Base-by-base conservation (phyloP, 345 rosid species). In the Eucalyptus sp. region DNA sequence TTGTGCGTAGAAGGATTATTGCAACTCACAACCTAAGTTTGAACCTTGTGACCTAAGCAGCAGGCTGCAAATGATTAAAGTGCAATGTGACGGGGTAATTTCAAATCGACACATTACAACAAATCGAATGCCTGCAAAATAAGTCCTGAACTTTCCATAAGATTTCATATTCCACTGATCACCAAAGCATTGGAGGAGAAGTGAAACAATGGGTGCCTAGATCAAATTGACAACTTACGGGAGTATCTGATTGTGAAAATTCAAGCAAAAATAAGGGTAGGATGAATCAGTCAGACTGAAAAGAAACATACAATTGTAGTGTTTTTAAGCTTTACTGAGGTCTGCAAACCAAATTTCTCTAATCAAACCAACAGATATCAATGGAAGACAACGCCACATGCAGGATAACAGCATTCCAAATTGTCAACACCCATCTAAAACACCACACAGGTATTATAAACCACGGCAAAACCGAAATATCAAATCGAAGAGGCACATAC, bases 401-500 rank as follows among this genome's bases (percentile, higher is more conserved):
- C 31, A 62, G 68, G 68, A 62, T 13, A 27, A 27, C 33, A 29
- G 31, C 68, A 64, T 64, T 76, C 29, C 84, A 76, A 76, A 41
- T 76, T 41, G 43, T 86, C 58, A 86, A 17, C 87, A 33, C 87
- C 87, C 84, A 2, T 22, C 15, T 76, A 76, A 3, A 76, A 20
- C 0, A 41, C 15, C 84, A 20, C 29, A 41, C 29, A 41, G 48
- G 84, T 41, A 76, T 76, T 20, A 41, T 6, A 44, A 86, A 86
- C 66, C 48, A 31, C 48, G 6, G 3, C 60, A 52, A 51, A 41
- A 33, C 46, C 25, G 5, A 56, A n/a, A 25, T 3, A 29, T 48
- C 16, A 37, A 54, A 50, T 33, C 16, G 31, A 49, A 89, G 41
- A 62, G 31, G 79, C 66, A 84, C 94, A 91, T 95, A 97, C 99